Evolutionary conservation across 2,329 filamentous ascomycete genomes (phyloP).

Genomic region (Raffaelea ambrosiae): DNA sequence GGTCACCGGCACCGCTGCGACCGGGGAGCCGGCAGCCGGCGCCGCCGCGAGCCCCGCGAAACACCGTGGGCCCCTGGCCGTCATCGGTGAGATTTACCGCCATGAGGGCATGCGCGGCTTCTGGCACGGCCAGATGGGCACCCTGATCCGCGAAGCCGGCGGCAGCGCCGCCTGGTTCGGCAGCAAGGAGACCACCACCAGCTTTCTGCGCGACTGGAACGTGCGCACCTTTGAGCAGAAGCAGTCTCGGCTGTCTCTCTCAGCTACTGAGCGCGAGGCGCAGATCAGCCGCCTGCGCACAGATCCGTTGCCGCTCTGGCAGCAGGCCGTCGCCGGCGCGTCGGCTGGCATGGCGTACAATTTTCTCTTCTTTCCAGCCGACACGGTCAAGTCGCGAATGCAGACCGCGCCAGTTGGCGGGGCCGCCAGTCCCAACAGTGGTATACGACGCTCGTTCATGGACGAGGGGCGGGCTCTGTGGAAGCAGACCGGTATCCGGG

Average conservation of each 20-base stretch:
- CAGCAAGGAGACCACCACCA: conserved; percentile 71
- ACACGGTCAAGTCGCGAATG: conserved; percentile 96
- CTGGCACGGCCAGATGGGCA: conserved; percentile 92
- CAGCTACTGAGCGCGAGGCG: not conserved
- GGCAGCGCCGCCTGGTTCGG: conserved; percentile 95
- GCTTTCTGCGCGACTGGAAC: conserved; percentile 57
- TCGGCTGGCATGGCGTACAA: conserved; percentile 91
- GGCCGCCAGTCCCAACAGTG: conserved; percentile 15
- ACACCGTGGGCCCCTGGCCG: conserved; percentile 50
- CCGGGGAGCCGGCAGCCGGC: conserved; percentile 41
- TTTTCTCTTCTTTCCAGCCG: conserved; percentile 93
- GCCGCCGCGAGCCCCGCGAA: conserved; percentile 30
- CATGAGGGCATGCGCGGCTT: conserved; percentile 79
- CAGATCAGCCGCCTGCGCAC: conserved; percentile 32
- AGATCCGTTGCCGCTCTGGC: conserved; percentile 64
- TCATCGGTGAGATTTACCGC: conserved; percentile 72
- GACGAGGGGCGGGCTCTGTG: conserved; percentile 67
- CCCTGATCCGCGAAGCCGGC: conserved; percentile 86
- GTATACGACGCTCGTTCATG: conserved; percentile 60
- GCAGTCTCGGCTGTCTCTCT: too few species aligned
- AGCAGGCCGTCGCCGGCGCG: conserved; percentile 82
- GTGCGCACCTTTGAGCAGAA: conserved; percentile 24
- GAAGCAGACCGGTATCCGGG: conserved; percentile 70
- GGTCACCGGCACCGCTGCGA: conserved; percentile 48
- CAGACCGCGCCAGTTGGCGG: conserved; percentile 69